Evolutionary conservation across 2,329 filamentous ascomycete species (phyloP).

Genomic region (Monosporascus cannonballus): DNA sequence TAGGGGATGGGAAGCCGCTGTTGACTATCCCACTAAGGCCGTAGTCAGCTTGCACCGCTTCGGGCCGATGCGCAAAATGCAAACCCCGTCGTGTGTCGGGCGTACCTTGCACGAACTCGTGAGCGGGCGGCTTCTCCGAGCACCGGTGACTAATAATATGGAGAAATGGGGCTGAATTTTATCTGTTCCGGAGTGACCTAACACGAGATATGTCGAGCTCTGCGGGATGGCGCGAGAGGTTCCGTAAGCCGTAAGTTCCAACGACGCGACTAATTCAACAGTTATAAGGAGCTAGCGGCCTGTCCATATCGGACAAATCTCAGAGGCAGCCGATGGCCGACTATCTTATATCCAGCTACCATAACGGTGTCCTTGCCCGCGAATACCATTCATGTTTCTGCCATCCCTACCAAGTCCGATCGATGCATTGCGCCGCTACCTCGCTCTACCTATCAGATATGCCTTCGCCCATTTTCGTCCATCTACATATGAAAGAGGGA

Average conservation of each 20-base stretch:
- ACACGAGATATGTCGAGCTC: neutral
- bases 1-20: neutral
- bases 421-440: neutral
- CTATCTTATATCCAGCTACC: neutral
- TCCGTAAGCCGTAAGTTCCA: neutral
- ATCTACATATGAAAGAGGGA: neutral
- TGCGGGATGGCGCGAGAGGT: neutral
- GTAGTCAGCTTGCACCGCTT: neutral
- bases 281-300: no score
- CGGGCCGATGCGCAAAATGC: neutral
- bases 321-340: neutral
- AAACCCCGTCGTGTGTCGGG: neutral
- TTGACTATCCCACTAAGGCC: neutral
- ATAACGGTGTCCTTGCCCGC: neutral
- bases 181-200: neutral
- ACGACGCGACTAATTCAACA: neutral
- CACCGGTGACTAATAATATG: neutral
- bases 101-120: neutral
- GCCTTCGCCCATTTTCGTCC: neutral
- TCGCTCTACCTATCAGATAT: neutral
- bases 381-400: neutral
- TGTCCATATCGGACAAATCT: no score
- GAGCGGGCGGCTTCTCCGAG: neutral
- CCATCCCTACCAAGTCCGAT: neutral
- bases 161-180: neutral